phyloP scores from a whole-genome alignment of 331 rosid species.

The Acacia pycnantha region DNA sequence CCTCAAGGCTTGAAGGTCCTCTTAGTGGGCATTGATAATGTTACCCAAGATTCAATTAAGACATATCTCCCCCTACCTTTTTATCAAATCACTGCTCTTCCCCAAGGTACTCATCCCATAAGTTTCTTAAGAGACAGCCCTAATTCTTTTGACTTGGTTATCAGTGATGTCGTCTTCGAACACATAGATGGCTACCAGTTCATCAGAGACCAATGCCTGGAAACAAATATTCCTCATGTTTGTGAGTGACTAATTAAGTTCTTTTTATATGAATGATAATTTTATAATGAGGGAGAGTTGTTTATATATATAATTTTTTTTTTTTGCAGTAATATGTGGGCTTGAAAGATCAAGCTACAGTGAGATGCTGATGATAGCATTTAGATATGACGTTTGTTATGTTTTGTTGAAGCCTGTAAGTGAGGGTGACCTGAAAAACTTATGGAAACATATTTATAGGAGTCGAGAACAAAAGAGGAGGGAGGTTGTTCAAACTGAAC shows the following conservation, averaged over 20 bases:
- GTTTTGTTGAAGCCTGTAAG: background rate
- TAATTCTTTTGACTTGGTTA: background rate
- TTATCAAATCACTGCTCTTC: background rate
- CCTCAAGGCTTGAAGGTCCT: background rate
- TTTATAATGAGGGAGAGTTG: too few species aligned
- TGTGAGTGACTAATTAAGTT: background rate
- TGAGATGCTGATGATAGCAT: too few species aligned
- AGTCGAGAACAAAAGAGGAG: background rate
- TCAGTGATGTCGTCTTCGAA: background rate
- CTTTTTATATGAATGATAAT: too few species aligned
- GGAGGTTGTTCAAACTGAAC: too few species aligned
- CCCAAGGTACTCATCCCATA: too few species aligned
- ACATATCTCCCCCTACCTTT: rapidly evolving
- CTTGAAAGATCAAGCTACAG: too few species aligned
- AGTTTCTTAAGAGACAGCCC: background rate
- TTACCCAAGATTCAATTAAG: rapidly evolving
- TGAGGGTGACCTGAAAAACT: background rate
- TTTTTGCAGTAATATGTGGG: background rate
- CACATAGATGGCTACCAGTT: background rate
- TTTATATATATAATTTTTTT: too few species aligned
- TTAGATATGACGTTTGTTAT: background rate
- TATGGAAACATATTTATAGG: background rate
- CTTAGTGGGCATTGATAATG: background rate
- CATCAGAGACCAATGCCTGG: too few species aligned
- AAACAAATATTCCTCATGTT: background rate